Conservation (phyloP, 352 stramenopile genomes). For the Globisporangium ultimum region DNA sequence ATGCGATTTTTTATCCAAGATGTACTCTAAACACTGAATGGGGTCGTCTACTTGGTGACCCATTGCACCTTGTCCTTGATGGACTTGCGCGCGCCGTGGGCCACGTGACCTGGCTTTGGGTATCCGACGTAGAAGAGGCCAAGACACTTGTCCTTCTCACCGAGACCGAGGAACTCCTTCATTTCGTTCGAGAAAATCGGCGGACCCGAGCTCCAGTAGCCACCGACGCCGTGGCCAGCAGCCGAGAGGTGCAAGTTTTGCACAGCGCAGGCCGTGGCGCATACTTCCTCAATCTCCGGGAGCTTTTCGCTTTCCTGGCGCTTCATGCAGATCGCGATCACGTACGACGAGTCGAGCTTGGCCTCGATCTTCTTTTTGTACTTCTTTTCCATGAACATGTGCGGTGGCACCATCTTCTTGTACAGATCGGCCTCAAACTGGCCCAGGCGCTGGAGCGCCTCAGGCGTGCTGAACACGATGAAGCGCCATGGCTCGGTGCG, state of each 20-base stretch:
- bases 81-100: constrained; percentile 45
- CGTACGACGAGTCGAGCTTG: constrained; percentile 61
- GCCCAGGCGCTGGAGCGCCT: constrained; percentile 53
- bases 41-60: constrained; percentile 21
- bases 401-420: constrained; percentile 49
- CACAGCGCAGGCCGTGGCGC: constrained; percentile 69
- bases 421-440: constrained; percentile 70
- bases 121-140: constrained; percentile 82
- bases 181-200: constrained; percentile 69
- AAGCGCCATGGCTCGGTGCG: constrained; percentile 85
- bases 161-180: constrained; percentile 72
- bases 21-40: background rate
- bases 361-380: constrained; percentile 74
- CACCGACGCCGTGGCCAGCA: constrained; percentile 55
- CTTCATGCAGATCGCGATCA: constrained; percentile 87
- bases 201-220: constrained; percentile 79
- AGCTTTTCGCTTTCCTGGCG: constrained; percentile 79
- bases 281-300: constrained; percentile 79
- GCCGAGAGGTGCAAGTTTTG: constrained; percentile 84
- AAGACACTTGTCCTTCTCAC: constrained; percentile 70
- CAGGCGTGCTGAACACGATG: constrained; percentile 59
- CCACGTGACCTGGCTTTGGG: constrained; percentile 43
- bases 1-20: background rate
- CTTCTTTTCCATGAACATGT: constrained; percentile 79
- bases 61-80: constrained; percentile 76